Evolutionary conservation across 1,139 yeast genomes (phyloP).

Genomic region (Blastobotrys capitulatus): DNA sequence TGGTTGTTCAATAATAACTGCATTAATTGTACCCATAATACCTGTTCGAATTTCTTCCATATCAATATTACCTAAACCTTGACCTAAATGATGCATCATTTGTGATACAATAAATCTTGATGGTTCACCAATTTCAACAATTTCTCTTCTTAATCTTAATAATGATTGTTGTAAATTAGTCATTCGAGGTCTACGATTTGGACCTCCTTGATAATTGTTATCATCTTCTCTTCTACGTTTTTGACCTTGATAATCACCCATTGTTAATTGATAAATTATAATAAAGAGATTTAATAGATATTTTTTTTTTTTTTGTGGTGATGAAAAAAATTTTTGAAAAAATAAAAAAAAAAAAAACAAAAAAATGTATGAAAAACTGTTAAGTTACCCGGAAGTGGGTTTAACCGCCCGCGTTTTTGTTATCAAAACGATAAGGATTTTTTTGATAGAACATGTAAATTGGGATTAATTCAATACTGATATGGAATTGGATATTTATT

Average conservation of each 20-base stretch:
- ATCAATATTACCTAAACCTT: slow-evolving; percentile 53
- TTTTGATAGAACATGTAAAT: too few species aligned
- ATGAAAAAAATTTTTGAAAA: not conserved
- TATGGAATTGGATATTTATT: too few species aligned
- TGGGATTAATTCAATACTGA: too few species aligned
- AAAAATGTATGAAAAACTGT: too few species aligned
- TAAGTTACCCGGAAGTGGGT: too few species aligned
- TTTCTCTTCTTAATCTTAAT: slow-evolving; percentile 22
- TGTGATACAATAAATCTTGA: slow-evolving; percentile 24
- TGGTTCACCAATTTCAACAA: slow-evolving; percentile 32
- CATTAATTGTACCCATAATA: slow-evolving; percentile 57
- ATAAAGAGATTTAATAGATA: not conserved
- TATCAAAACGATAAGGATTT: too few species aligned
- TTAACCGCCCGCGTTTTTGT: too few species aligned
- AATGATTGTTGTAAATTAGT: slow-evolving; percentile 16
- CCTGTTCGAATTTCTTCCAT: slow-evolving; percentile 59
- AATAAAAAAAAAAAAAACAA: too few species aligned
- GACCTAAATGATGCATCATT: slow-evolving; percentile 49
- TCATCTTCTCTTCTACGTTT: slow-evolving; percentile 14
- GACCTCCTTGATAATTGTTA: slow-evolving; percentile 13
- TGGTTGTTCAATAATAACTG: slow-evolving; percentile 81
- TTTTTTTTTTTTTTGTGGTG: slow-evolving; percentile 1
- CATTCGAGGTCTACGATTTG: slow-evolving; percentile 15
- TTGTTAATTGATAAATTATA: too few species aligned
- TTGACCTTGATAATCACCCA: slow-evolving; percentile 9